A percentile compares a stretch with the other conserved stretches of the same genome.
Evolutionary conservation across 1,284 basidiomycete species (phyloP).

Genomic region (Sanghuangporus weigelae): DNA sequence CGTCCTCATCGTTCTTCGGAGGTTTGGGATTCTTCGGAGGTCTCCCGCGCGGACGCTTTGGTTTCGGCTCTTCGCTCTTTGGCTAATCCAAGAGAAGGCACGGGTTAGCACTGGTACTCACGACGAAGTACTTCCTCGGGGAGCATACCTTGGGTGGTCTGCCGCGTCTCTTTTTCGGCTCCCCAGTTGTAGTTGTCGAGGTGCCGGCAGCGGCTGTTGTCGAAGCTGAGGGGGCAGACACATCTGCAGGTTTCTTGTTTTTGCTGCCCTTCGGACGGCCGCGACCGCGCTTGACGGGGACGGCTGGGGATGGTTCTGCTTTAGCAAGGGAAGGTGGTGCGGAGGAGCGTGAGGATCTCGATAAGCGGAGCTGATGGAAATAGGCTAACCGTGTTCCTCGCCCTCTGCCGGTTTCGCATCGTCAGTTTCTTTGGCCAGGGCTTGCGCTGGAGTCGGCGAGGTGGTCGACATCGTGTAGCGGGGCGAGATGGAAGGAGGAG

Average conservation of each 20-base stretch:
- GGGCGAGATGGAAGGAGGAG: conserved; percentile 19
- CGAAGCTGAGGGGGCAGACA: background rate
- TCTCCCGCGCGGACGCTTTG: conserved; percentile 57
- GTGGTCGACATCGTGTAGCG: conserved; percentile 35
- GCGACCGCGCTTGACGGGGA: conserved; percentile 57
- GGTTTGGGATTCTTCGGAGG: conserved; percentile 64
- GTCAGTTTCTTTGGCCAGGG: conserved; percentile 34
- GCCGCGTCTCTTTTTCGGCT: conserved; percentile 57
- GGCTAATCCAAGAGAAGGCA: conserved; percentile 46
- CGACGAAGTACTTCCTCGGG: background rate
- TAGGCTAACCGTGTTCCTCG: conserved; percentile 31
- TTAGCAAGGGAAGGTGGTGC: conserved; percentile 15
- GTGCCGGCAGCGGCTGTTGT: conserved; percentile 29
- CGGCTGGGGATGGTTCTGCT: conserved; percentile 22
- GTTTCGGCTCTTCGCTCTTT: conserved; percentile 37
- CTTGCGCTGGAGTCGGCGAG: conserved; percentile 37
- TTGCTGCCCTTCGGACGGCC: conserved; percentile 79
- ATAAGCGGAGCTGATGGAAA: conserved; percentile 24
- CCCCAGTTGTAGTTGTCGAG: conserved; percentile 31
- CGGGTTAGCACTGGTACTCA: background rate
- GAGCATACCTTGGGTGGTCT: conserved; percentile 65
- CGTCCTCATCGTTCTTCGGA: conserved; percentile 39
- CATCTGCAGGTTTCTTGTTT: conserved; percentile 59
- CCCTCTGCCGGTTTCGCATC: conserved; percentile 30
- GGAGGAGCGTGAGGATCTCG: conserved; percentile 24